Evolutionary conservation across 257 asterid genomes (phyloP), one percentile per base, ranked within the genome.

Genomic region (Rhazya stricta): DNA sequence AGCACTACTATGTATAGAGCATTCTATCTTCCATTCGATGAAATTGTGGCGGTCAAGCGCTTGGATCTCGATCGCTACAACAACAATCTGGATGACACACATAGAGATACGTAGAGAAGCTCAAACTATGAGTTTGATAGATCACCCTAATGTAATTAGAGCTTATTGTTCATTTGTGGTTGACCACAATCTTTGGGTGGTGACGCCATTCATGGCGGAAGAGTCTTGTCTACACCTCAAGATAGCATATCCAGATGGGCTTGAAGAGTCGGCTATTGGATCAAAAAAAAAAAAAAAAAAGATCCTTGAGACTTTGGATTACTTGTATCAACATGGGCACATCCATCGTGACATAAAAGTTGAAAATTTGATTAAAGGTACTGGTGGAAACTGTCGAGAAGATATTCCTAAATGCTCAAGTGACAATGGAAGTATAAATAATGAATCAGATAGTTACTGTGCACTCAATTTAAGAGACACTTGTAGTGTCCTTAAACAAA

Each of bases 1-100:
- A n/a, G n/a, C 81, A 97, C 98, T 13, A 86, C 91, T 76, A 97
- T 93, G 60, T 89, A 83, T 83, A 79, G 95, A 80, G 97, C 97
- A 88, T 88, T 88, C 89, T 86, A 87, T 83, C 77, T 88, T 83
- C 98, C 98, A 67, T 72, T 72, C 72, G 87, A 89, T 83, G 96
- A 93, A 81, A 91, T 88, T 68, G 90, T 93, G 62, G 98, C 98
- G 3, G 93, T 93, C 79, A 93, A 93, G 89, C 87, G 89, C 77
- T 88, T 93, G 97, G 98, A 93, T 93, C 98, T 93, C 90, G 98
- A 93, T 91, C 96, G 98, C 73, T 93, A 97, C 94, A 87, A 90
- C 45, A 90, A 87, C 90, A 93, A 90, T 91, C 93, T 93, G 96
- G 98, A n/a, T n/a, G n/a, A n/a, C n/a, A n/a, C n/a, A n/a, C n/a